These are phyloP conservation scores for Chenopodium quinoa DNA, from an alignment of 148 eudicot genomes.

Conservation along the genomic window DNA sequence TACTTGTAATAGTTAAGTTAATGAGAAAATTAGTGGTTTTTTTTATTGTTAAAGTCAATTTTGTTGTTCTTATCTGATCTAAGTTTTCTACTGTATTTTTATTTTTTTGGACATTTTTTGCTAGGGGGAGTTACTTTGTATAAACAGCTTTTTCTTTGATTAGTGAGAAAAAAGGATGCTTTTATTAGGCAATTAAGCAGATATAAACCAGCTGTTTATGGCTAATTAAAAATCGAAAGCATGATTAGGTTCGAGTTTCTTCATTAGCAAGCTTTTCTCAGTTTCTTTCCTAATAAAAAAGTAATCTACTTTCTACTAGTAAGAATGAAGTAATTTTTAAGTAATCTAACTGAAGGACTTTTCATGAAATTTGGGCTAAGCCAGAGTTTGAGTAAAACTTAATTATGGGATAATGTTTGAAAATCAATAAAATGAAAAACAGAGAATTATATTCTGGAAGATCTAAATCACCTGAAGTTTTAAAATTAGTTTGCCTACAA, in stretches of 20 bases:
- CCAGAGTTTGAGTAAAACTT: too few relatives aligned
- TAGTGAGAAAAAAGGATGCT: background rate
- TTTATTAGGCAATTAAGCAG: background rate
- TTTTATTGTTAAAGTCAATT: constrained; percentile 1
- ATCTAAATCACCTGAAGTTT: constrained; percentile 8
- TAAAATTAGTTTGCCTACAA: too few relatives aligned
- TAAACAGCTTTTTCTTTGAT: constrained; percentile 3
- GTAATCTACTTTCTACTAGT: background rate
- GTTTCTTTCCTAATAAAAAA: background rate
- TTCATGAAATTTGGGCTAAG: too few relatives aligned
- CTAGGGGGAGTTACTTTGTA: background rate
- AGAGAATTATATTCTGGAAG: background rate
- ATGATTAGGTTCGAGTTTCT: background rate
- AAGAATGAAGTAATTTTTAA: too few relatives aligned
- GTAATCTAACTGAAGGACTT: too few relatives aligned
- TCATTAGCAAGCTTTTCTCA: background rate
- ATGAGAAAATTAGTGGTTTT: too few relatives aligned
- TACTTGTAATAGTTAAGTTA: constrained; percentile 11
- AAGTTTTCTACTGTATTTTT: background rate
- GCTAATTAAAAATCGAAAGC: background rate
- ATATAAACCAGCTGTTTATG: background rate
- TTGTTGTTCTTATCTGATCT: background rate
- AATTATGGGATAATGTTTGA: background rate
- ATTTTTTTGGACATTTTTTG: background rate
- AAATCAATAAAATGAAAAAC: background rate